These are phyloP conservation scores for Blastobotrys apis DNA, from an alignment of 1,139 yeast genomes.

Conservation along the genomic window DNA sequence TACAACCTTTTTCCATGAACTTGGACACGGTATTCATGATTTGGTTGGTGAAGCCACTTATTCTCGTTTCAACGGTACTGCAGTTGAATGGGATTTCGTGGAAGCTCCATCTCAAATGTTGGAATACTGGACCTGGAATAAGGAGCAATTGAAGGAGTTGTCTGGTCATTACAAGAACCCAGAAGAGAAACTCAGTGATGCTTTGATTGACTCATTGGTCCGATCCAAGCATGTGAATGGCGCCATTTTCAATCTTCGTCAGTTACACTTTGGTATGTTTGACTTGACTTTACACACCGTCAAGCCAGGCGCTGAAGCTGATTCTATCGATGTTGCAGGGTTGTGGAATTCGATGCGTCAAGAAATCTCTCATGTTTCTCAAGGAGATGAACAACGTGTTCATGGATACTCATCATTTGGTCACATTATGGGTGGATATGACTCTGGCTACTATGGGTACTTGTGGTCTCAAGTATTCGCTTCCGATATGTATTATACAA, in stretches of 20 bases:
- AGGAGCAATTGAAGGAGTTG: slow-evolving; percentile 51
- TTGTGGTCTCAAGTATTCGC: slow-evolving; percentile 84
- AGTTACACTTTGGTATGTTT: slow-evolving; percentile 70
- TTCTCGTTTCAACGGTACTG: slow-evolving; percentile 69
- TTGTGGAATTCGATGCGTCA: slow-evolving; percentile 64
- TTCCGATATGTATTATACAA: slow-evolving; percentile 72
- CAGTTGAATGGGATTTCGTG: slow-evolving; percentile 78
- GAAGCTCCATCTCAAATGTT: slow-evolving; percentile 89
- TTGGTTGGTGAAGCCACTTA: slow-evolving; percentile 62
- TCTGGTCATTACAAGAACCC: slow-evolving; percentile 62
- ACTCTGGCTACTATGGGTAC: slow-evolving; percentile 83
- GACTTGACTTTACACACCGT: slow-evolving; percentile 69
- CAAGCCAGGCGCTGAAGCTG: slow-evolving; percentile 40
- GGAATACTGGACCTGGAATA: slow-evolving; percentile 86
- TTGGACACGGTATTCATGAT: slow-evolving; percentile 86
- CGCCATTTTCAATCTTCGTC: slow-evolving; percentile 66
- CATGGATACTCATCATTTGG: slow-evolving; percentile 76
- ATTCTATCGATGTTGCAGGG: slow-evolving; percentile 44
- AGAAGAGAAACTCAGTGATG: slow-evolving; percentile 55
- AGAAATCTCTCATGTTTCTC: slow-evolving; percentile 53
- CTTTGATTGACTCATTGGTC: slow-evolving; percentile 56
- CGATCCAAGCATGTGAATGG: slow-evolving; percentile 71
- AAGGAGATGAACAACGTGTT: slow-evolving; percentile 48
- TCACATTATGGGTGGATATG: slow-evolving; percentile 81
- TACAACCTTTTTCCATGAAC: slow-evolving; percentile 81